Percentiles rank a stretch among this genome's conserved stretches.
Evolutionary conservation across 768 basidiomycete genomes (phyloP).

Genomic region (Mycena kentingensis): DNA sequence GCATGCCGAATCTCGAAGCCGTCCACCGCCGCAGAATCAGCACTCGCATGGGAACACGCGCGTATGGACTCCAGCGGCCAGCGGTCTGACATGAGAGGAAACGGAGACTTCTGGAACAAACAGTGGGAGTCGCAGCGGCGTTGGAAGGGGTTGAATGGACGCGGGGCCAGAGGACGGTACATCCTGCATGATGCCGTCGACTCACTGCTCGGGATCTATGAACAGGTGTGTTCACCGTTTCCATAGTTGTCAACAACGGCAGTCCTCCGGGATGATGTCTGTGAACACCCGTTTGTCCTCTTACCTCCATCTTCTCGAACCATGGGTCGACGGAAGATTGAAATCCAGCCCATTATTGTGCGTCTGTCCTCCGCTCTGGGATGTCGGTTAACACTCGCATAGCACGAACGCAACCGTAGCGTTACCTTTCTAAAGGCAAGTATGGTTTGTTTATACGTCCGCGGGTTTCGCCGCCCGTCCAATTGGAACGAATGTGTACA

Average conservation of each 20-base stretch:
- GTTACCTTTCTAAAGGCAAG: conserved; percentile 76
- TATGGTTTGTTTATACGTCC: conserved; percentile 5
- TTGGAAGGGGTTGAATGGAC: too few relatives aligned
- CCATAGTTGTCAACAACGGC: conserved; percentile 18
- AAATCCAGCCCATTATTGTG: conserved; percentile 74
- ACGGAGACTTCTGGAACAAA: too few relatives aligned
- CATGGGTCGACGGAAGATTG: conserved; percentile 76
- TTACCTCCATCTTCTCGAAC: conserved; percentile 19
- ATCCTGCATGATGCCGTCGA: too few relatives aligned
- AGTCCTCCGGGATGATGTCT: conserved; percentile 22
- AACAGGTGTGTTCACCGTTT: conserved; percentile 19
- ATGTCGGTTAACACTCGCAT: conserved; percentile 12
- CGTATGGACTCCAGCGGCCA: background rate
- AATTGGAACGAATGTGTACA: background rate
- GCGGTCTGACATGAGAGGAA: conserved; percentile 21
- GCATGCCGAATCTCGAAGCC: conserved; percentile 16
- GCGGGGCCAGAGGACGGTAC: too few relatives aligned
- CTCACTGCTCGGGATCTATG: background rate
- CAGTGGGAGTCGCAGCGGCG: background rate
- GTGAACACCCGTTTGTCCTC: conserved; percentile 19
- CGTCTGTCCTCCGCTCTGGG: conserved; percentile 28
- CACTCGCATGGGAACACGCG: conserved; percentile 15
- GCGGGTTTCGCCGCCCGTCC: background rate
- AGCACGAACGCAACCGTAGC: conserved; percentile 74
- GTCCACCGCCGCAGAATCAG: conserved; percentile 16